These are phyloP conservation scores for Magnolia officinalis DNA, from an alignment of 164 flowering plant species.

Conservation along the genomic window DNA sequence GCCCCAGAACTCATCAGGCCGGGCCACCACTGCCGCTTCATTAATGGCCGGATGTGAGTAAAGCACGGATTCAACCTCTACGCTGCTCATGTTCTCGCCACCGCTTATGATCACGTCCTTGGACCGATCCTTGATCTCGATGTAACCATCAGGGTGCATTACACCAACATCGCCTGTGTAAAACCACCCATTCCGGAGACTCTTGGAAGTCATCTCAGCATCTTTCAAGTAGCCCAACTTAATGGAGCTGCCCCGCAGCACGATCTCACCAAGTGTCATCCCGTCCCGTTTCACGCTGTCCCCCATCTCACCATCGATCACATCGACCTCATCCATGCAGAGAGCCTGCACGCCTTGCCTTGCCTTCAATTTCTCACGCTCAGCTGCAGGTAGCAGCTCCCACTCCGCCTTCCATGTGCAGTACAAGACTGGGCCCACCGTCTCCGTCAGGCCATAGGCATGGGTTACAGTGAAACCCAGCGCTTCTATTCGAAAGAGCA, in stretches of 20 bases:
- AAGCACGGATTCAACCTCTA: constrained; percentile 58
- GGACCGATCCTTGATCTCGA: constrained; percentile 80
- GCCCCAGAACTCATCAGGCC: constrained; percentile 77
- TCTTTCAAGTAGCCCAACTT: constrained; percentile 85
- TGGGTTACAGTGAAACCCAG: constrained; percentile 44
- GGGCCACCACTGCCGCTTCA: constrained; percentile 86
- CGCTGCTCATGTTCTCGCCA: constrained; percentile 87
- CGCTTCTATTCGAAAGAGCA: constrained; percentile 31
- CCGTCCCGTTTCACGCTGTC: constrained; percentile 70
- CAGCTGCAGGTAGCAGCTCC: constrained; percentile 34
- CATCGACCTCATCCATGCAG: constrained; percentile 50
- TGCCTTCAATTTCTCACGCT: constrained; percentile 39
- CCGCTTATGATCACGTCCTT: constrained; percentile 92
- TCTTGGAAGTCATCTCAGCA: constrained; percentile 36
- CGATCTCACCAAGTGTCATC: constrained; percentile 62
- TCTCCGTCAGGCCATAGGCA: constrained; percentile 56
- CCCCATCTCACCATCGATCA: constrained; percentile 51
- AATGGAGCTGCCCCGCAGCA: constrained; percentile 64
- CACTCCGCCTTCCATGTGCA: constrained; percentile 51
- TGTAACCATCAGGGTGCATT: constrained; percentile 70
- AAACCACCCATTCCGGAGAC: constrained; percentile 72
- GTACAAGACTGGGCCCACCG: constrained; percentile 31
- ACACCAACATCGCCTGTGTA: constrained; percentile 80
- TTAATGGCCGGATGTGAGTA: constrained; percentile 49
- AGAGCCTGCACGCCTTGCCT: constrained; percentile 41